phyloP scores from a whole-genome alignment of 2,329 filamentous ascomycete species.

The Penicillium freii region DNA sequence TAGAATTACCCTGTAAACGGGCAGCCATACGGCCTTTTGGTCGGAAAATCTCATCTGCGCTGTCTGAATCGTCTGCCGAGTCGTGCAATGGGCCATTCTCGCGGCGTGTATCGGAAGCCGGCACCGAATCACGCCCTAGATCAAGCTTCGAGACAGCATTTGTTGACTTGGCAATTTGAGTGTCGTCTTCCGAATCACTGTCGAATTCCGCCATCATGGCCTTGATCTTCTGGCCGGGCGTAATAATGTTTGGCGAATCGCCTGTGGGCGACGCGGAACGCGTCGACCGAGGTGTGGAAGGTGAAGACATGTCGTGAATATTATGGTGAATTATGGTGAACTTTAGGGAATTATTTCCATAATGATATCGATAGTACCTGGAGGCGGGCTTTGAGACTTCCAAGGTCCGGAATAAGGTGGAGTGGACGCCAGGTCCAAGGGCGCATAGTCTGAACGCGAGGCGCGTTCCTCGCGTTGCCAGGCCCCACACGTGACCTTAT shows the following conservation, averaged over 20 bases:
- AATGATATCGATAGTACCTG: slow-evolving; percentile 2
- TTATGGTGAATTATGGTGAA: not conserved
- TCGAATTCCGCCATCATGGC: slow-evolving; percentile 51
- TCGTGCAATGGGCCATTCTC: slow-evolving; percentile 17
- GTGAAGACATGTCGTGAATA: slow-evolving; percentile 28
- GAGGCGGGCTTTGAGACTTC: not conserved
- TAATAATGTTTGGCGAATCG: slow-evolving; percentile 38
- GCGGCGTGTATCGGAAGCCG: not conserved
- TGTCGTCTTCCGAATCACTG: slow-evolving; percentile 48
- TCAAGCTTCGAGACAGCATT: slow-evolving; percentile 16
- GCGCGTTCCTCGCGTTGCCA: slow-evolving; percentile 28
- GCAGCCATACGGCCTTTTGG: slow-evolving; percentile 65
- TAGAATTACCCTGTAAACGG: slow-evolving; percentile 53
- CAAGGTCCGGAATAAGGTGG: slow-evolving; percentile 7
- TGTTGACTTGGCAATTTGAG: slow-evolving; percentile 25
- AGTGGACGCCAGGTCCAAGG: slow-evolving; percentile 11
- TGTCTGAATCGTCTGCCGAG: slow-evolving; percentile 39
- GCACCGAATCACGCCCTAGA: slow-evolving; percentile 13
- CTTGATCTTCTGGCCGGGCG: slow-evolving; percentile 49
- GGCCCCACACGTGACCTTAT: slow-evolving; percentile 21
- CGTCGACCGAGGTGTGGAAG: slow-evolving; percentile 36
- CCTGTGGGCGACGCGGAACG: slow-evolving; percentile 31
- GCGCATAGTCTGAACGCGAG: slow-evolving; percentile 24
- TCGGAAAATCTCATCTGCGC: slow-evolving; percentile 51
- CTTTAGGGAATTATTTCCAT: slow-evolving; percentile 9